Evolutionary conservation across 768 basidiomycete genomes (phyloP).

Genomic region (Hortiboletus campestris): DNA sequence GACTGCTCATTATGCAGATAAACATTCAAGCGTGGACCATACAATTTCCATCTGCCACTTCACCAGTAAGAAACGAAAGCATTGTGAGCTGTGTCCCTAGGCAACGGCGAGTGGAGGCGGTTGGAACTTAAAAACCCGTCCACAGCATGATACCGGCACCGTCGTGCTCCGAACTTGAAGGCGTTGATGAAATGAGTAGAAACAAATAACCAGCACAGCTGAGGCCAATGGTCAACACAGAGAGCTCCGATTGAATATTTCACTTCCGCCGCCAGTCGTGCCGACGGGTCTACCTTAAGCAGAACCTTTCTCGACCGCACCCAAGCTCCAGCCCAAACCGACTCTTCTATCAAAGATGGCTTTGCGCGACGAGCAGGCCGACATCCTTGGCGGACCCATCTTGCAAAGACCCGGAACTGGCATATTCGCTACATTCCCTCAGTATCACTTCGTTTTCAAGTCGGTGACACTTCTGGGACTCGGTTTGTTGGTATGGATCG

Average conservation of each 20-base stretch:
- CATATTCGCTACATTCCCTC: conserved; percentile 33
- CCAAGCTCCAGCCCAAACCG: conserved; percentile 18
- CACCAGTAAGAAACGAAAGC: conserved; percentile 82
- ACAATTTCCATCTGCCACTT: conserved; percentile 61
- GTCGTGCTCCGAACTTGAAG: background rate
- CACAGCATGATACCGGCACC: background rate
- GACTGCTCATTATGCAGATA: conserved; percentile 38
- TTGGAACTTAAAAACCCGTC: background rate
- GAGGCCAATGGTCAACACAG: background rate
- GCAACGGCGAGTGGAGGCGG: conserved; percentile 61
- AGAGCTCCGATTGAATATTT: conserved; percentile 26
- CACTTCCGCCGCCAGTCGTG: conserved; percentile 17
- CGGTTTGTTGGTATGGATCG: conserved; percentile 35
- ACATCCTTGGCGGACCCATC: conserved; percentile 65
- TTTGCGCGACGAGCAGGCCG: conserved; percentile 56
- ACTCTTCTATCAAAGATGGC: conserved; percentile 42
- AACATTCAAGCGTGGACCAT: conserved; percentile 79
- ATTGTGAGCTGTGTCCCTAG: conserved; percentile 71
- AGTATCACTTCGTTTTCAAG: conserved; percentile 37
- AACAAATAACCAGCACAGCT: background rate
- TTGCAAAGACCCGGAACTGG: conserved; percentile 35
- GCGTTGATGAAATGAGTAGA: background rate
- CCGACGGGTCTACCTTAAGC: conserved; percentile 13
- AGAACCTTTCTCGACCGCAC: conserved; percentile 19
- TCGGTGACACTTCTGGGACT: conserved; percentile 36